Base-by-base conservation (phyloP, 2,329 filamentous ascomycete genomes). In the Delphinella strobiligena region DNA sequence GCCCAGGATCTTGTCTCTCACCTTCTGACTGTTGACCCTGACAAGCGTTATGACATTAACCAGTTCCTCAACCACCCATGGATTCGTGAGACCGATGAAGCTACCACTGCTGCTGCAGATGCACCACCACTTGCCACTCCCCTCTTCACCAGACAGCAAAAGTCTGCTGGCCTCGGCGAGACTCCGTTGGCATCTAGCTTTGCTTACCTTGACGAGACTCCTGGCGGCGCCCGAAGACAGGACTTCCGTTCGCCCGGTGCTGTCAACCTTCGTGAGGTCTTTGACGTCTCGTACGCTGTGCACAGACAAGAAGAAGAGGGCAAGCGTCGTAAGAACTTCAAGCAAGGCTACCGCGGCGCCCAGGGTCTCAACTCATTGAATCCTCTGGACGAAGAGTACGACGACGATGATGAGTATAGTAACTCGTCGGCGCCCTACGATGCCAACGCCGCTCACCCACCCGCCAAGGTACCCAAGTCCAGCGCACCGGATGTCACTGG, bases 201-300 rank as follows among this genome's bases (percentile, higher is more conserved):
- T 41, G 62, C 66, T 15, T 70, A 73, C 42, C 58, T 75, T n/a
- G 61, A 70, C 14, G 71, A 79, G 45, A 72, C 74, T 9, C 74
- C 75, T 4, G 69, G 69, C 12, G 55, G 60, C 29, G 52, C 51
- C 34, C 79, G 76, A 46, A 78, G 84, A 14, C 78, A 81, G 63
- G 91, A 98, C 60, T 98, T 96, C 78, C 78, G 91, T 42, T 96
- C 88, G 0, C 91, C 91, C 0, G 91, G 88, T 37, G 88, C 86
- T 2, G 81, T 98, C 61, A 96, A 96, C 57, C 68, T 98, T 10
- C 85, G 91, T 44, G 91, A 98, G 61, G 88, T 96, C 2, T 98
- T 98, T 50, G 91, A 98, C 54, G 89, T 98, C 36, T 82, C 86
- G n/a, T 98, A 98, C 54, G 89, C 91, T 7, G 91, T 98, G 7